Conservation (phyloP, 2,329 filamentous ascomycete species). For the Cladorrhinum sp. region DNA sequence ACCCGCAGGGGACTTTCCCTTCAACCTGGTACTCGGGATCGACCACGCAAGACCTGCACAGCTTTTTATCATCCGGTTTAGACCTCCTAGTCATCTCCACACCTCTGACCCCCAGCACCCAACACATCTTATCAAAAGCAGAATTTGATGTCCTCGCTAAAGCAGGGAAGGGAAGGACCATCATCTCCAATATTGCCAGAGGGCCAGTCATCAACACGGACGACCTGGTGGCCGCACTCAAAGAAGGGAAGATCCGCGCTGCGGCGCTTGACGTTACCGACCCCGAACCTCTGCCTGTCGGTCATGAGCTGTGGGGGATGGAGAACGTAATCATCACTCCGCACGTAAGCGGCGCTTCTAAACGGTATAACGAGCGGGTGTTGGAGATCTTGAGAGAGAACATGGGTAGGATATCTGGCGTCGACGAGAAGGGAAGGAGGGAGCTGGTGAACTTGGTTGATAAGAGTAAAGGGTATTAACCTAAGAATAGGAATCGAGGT, state of each 20-base stretch:
- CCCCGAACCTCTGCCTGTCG: slow-evolving; percentile 69
- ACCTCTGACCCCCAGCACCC: slow-evolving; percentile 49
- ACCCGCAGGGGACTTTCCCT: slow-evolving; percentile 48
- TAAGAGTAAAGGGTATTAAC: slow-evolving; percentile 34
- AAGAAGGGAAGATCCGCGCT: slow-evolving; percentile 47
- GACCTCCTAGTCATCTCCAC: slow-evolving; percentile 52
- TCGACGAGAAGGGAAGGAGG: background rate
- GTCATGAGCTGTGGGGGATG: slow-evolving; percentile 66
- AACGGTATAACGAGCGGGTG: slow-evolving; percentile 39
- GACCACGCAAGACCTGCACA: slow-evolving; percentile 42
- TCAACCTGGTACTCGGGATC: slow-evolving; percentile 50
- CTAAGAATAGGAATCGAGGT: too few relatives aligned
- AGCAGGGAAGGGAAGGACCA: slow-evolving; percentile 43
- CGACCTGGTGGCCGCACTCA: slow-evolving; percentile 61
- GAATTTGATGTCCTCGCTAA: slow-evolving; percentile 46
- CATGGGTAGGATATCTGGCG: slow-evolving; percentile 37
- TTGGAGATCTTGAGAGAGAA: slow-evolving; percentile 44
- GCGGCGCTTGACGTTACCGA: slow-evolving; percentile 78
- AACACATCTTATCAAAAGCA: slow-evolving; percentile 47
- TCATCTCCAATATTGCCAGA: slow-evolving; percentile 69
- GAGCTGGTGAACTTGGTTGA: slow-evolving; percentile 41
- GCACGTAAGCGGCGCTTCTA: slow-evolving; percentile 45
- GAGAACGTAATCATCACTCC: slow-evolving; percentile 65
- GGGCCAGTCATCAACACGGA: slow-evolving; percentile 49
- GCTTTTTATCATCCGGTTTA: slow-evolving; percentile 49